Conservation (phyloP, 2,329 filamentous ascomycete species). For the Colletotrichum magnum region DNA sequence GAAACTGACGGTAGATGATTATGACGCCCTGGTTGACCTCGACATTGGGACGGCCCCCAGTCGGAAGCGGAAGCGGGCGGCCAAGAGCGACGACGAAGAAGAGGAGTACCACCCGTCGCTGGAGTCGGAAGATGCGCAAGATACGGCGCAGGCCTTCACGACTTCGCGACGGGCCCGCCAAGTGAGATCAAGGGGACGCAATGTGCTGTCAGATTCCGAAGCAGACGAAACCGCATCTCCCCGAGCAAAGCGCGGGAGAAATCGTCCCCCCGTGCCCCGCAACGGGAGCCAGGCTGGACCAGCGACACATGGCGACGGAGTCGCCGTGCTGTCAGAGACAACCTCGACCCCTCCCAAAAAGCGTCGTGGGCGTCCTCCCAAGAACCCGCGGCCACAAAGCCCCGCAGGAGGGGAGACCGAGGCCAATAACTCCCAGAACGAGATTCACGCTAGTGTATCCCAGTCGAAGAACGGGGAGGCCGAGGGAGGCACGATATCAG, state of each 20-base stretch:
- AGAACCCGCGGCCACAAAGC: constrained; percentile 28
- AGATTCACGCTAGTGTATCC: constrained; percentile 23
- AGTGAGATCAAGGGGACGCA: constrained; percentile 24
- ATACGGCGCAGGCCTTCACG: background rate
- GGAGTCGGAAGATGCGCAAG: constrained; percentile 34
- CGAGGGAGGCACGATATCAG: constrained; percentile 25
- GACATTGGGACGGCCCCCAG: constrained; percentile 6
- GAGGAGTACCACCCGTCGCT: constrained; percentile 38
- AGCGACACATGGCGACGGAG: background rate
- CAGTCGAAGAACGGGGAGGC: background rate
- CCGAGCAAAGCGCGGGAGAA: constrained; percentile 17
- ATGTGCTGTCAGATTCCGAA: constrained; percentile 28
- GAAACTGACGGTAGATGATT: constrained; percentile 30
- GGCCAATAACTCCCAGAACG: constrained; percentile 6
- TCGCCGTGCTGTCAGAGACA: background rate
- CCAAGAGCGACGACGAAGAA: constrained; percentile 36
- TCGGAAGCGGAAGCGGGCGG: constrained; percentile 35
- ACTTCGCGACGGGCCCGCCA: constrained; percentile 24
- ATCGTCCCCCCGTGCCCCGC: background rate
- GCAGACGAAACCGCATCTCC: constrained; percentile 16
- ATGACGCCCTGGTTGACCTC: constrained; percentile 31
- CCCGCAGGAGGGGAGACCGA: background rate
- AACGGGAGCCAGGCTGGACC: background rate
- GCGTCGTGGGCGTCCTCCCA: constrained; percentile 36
- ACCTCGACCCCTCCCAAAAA: constrained; percentile 27